These are phyloP conservation scores for Chondrostereum purpureum DNA, from an alignment of 1,284 basidiomycete genomes.

Conservation along the genomic window DNA sequence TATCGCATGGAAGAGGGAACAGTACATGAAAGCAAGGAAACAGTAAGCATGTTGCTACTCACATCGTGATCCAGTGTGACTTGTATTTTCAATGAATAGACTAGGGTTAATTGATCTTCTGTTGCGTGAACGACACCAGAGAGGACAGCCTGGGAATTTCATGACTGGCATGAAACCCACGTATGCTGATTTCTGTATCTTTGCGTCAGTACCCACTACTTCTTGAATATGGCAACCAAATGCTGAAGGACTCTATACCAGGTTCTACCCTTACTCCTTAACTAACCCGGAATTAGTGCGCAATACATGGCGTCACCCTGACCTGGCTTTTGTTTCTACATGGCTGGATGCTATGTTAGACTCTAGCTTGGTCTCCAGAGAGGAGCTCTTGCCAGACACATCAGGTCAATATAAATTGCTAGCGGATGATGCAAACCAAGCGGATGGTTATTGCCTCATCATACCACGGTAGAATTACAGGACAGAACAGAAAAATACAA, in stretches of 20 bases:
- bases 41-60: not conserved
- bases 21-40: constrained; percentile 11
- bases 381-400: constrained; percentile 3
- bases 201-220: constrained; percentile 4
- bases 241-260: no score
- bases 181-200: constrained; percentile 4
- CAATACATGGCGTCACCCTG: constrained; percentile 6
- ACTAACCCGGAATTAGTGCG: constrained; percentile 6
- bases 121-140: not conserved
- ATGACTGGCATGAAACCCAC: constrained; percentile 2
- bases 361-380: constrained; percentile 2
- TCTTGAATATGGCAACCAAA: no score
- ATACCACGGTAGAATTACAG: not conserved
- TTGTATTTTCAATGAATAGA: no score
- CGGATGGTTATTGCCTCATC: not conserved
- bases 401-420: constrained; percentile 31
- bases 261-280: constrained; percentile 7
- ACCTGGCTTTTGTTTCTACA: constrained; percentile 1
- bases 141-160: not conserved
- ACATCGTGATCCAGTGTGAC: no score
- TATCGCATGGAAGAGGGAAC: constrained; percentile 2
- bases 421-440: not conserved
- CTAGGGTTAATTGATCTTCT: not conserved
- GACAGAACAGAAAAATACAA: constrained; percentile 11
- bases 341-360: constrained; percentile 7